These are phyloP conservation scores for Aspergillus quadricinctus DNA, from an alignment of 2,329 filamentous ascomycete genomes.

Conservation along the genomic window DNA sequence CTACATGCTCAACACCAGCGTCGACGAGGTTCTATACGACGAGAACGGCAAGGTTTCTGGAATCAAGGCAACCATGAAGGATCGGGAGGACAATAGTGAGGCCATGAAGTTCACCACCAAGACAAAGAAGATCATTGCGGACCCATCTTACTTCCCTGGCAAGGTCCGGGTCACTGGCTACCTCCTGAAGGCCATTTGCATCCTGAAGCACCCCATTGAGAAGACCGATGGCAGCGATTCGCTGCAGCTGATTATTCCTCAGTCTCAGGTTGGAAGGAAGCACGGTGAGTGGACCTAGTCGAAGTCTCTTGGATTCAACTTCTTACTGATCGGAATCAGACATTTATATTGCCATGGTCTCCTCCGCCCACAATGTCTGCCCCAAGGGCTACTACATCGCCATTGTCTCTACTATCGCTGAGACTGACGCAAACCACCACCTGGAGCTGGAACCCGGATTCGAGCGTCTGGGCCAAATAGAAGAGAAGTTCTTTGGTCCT, in stretches of 20 bases:
- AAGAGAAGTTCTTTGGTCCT: constrained; percentile 94
- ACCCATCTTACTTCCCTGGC: constrained; percentile 91
- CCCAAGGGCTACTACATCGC: constrained; percentile 99
- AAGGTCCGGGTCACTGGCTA: constrained; percentile 87
- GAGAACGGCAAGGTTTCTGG: constrained; percentile 74
- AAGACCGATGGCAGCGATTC: constrained; percentile 88
- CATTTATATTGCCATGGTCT: constrained; percentile 95
- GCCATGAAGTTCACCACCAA: constrained; percentile 94
- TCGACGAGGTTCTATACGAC: constrained; percentile 87
- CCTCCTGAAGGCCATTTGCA: constrained; percentile 93
- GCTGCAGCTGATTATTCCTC: constrained; percentile 91
- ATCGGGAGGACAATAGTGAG: constrained; percentile 66
- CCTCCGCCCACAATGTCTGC: constrained; percentile 94
- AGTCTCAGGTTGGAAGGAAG: constrained; percentile 94
- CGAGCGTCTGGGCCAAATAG: constrained; percentile 84
- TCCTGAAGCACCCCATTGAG: constrained; percentile 89
- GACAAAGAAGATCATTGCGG: constrained; percentile 90
- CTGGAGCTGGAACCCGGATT: constrained; percentile 89
- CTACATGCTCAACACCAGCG: constrained; percentile 96
- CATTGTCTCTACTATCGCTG: constrained; percentile 95
- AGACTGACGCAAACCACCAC: constrained; percentile 88
- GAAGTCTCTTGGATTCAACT: neutral
- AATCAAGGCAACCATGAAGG: constrained; percentile 96
- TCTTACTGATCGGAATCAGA: constrained; percentile 50
- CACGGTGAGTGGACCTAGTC: constrained; percentile 60